These are phyloP conservation scores for Fusarium falciforme DNA, from an alignment of 2,329 filamentous ascomycete genomes.

Conservation along the genomic window DNA sequence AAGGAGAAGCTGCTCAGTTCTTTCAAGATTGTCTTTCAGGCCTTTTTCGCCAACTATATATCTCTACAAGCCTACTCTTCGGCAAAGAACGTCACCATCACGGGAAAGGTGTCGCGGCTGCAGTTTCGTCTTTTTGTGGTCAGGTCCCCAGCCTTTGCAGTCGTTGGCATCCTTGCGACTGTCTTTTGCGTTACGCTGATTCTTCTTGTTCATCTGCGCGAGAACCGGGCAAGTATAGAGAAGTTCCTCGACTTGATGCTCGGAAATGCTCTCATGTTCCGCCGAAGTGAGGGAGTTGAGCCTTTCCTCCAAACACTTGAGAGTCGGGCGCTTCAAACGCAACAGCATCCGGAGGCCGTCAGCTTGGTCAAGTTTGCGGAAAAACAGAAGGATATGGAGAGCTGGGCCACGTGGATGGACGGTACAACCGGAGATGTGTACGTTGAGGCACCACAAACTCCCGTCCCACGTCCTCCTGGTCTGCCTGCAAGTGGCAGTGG, in stretches of 20 bases:
- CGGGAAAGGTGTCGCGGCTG: background rate
- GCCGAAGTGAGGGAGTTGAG: background rate
- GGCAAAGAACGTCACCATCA: background rate
- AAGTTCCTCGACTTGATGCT: background rate
- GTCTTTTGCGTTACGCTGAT: background rate
- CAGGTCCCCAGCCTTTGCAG: background rate
- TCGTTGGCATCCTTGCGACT: background rate
- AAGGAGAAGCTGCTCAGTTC: background rate
- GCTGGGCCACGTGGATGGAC: background rate
- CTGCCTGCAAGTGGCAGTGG: background rate
- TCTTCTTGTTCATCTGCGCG: background rate
- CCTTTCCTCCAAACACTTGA: background rate
- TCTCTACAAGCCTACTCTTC: background rate
- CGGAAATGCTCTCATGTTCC: background rate
- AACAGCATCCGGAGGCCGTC: background rate
- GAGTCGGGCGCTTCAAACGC: background rate
- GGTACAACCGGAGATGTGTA: background rate
- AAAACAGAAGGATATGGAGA: background rate
- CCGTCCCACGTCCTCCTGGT: background rate
- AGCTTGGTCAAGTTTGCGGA: background rate
- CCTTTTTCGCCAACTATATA: background rate
- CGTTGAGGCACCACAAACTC: slow-evolving; percentile 41
- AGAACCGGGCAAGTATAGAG: background rate
- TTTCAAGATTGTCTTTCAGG: background rate
- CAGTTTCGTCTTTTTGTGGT: background rate